Conservation (phyloP, 345 rosid genomes). For the Reutealis trisperma region DNA sequence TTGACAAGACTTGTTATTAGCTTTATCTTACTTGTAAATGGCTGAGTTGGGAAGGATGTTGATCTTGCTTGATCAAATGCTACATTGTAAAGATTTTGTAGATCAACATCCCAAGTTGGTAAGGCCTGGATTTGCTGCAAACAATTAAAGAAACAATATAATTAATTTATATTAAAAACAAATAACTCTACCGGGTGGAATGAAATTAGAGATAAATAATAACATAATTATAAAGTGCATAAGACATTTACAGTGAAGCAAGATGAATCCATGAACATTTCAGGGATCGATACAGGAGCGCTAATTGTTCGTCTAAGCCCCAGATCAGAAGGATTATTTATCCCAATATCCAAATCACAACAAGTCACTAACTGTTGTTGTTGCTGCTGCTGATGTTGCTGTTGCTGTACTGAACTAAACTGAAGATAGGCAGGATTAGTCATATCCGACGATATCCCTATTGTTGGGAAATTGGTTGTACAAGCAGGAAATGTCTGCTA, state of each 20-base stretch:
- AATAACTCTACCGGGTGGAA: background rate
- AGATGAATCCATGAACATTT: conserved; percentile 45
- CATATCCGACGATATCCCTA: conserved; percentile 54
- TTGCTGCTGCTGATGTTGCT: background rate
- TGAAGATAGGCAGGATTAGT: conserved; percentile 51
- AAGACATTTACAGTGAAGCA: conserved; percentile 51
- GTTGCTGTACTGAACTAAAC: conserved; percentile 36
- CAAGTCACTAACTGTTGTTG: conserved; percentile 50
- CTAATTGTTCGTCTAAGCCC: conserved; percentile 45
- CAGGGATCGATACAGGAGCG: conserved; percentile 51
- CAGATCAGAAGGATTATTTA: conserved; percentile 46
- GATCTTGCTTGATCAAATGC: conserved; percentile 53
- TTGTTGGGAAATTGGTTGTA: conserved; percentile 36
- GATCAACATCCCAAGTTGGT: conserved; percentile 64
- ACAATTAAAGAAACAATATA: background rate
- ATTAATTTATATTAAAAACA: too few relatives aligned
- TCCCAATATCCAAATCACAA: conserved; percentile 53
- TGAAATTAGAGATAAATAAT: background rate
- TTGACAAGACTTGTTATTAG: conserved; percentile 23
- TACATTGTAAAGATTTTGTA: conserved; percentile 59
- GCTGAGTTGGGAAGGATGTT: conserved; percentile 41
- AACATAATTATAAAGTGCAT: background rate
- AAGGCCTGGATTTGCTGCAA: conserved; percentile 56
- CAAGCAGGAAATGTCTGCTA: conserved; percentile 43
- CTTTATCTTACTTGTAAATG: conserved; percentile 49